phyloP scores from a whole-genome alignment of 805 yeast species.

The Zygosaccharomyces gambellarensis region DNA sequence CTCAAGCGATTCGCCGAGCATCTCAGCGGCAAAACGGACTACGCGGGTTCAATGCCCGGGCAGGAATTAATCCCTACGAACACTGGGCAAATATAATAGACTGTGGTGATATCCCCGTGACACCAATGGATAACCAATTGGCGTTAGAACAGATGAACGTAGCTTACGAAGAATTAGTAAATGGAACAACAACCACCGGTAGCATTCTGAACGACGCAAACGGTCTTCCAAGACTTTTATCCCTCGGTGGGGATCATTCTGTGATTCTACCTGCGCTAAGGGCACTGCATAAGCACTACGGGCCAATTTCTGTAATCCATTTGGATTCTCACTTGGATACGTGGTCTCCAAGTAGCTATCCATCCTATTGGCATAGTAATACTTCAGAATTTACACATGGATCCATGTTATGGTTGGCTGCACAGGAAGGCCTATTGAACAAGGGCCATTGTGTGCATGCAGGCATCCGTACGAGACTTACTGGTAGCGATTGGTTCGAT shows the following conservation, averaged over 20 bases:
- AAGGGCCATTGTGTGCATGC: constrained; percentile 62
- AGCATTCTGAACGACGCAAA: constrained; percentile 8
- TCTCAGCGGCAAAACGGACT: constrained; percentile 65
- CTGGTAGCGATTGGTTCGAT: constrained; percentile 56
- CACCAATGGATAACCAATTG: constrained; percentile 61
- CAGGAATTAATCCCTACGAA: constrained; percentile 56
- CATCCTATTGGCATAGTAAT: constrained; percentile 55
- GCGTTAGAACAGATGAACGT: constrained; percentile 60
- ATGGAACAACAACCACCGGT: constrained; percentile 26
- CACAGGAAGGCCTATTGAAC: constrained; percentile 57
- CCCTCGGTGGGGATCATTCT: constrained; percentile 82
- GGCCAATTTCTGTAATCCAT: constrained; percentile 68
- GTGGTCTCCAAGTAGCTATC: constrained; percentile 69
- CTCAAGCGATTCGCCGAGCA: constrained; percentile 61
- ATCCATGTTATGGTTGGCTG: constrained; percentile 80
- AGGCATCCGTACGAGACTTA: constrained; percentile 69
- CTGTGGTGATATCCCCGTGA: constrained; percentile 65
- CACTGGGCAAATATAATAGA: constrained; percentile 52
- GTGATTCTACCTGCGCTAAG: constrained; percentile 68
- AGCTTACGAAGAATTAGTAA: constrained; percentile 51
- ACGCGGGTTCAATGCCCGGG: constrained; percentile 67
- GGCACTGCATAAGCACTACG: constrained; percentile 55
- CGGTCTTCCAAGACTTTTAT: constrained; percentile 57
- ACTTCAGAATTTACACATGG: constrained; percentile 71
- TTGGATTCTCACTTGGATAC: constrained; percentile 86